These are phyloP conservation scores for Ophiosphaerella herpotricha DNA, from an alignment of 2,329 filamentous ascomycete species.

Conservation along the genomic window DNA sequence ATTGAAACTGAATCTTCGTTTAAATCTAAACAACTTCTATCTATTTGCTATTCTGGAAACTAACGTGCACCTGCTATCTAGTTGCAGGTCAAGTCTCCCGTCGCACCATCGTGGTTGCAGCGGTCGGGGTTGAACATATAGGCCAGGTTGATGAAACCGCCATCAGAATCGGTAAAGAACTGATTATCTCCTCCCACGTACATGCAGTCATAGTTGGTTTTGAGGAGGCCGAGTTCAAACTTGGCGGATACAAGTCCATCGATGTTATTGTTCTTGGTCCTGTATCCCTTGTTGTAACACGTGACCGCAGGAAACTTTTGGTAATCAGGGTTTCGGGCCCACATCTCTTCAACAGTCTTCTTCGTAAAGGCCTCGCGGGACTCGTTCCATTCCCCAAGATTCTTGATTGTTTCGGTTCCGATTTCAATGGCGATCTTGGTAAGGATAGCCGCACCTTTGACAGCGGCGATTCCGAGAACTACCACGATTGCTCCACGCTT, in stretches of 20 bases:
- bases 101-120: background rate
- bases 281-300: constrained; percentile 4
- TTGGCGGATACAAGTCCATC: constrained; percentile 1
- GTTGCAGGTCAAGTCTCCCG: constrained; percentile 2
- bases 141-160: background rate
- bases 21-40: too few species aligned
- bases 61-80: too few species aligned
- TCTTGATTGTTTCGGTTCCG: too few species aligned
- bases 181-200: background rate
- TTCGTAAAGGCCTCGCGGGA: constrained; percentile 5
- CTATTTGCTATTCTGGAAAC: too few species aligned
- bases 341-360: constrained; percentile 1
- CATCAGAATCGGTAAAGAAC: background rate
- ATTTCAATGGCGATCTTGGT: too few species aligned
- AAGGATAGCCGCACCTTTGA: too few species aligned
- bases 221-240: background rate
- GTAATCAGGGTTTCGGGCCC: background rate
- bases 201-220: constrained; percentile 5
- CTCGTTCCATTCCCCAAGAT: constrained; percentile 2
- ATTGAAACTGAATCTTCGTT: too few species aligned
- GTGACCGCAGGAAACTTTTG: background rate
- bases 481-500: too few species aligned
- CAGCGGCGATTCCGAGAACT: too few species aligned
- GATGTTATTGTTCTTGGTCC: background rate
- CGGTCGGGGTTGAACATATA: background rate